Conservation (phyloP, 495 filamentous ascomycete genomes). For the Daldinia caldariorum region DNA sequence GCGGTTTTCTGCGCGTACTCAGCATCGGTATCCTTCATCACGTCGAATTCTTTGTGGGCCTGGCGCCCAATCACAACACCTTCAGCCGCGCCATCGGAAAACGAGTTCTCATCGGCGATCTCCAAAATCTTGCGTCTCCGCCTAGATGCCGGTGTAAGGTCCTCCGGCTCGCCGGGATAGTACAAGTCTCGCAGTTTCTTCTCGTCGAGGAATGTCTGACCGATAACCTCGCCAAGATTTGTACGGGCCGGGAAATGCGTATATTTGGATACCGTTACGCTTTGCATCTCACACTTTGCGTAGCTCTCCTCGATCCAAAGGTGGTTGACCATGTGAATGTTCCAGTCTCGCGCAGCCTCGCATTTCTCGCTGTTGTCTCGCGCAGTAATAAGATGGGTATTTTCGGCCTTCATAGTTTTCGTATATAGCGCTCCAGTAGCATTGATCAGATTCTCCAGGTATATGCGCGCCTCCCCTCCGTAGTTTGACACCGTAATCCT, state of each 20-base stretch:
- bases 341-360: slow-evolving; percentile 90
- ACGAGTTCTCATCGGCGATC: slow-evolving; percentile 53
- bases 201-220: slow-evolving; percentile 72
- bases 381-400: slow-evolving; percentile 94
- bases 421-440: slow-evolving; percentile 88
- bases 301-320: slow-evolving; percentile 99
- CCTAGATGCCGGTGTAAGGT: slow-evolving; percentile 44
- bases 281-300: slow-evolving; percentile 79
- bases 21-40: slow-evolving; percentile 44
- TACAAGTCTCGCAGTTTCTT: slow-evolving; percentile 47
- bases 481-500: slow-evolving; percentile 94
- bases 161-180: slow-evolving; percentile 54
- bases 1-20: slow-evolving; percentile 39
- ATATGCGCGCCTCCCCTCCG: slow-evolving; percentile 89
- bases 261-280: slow-evolving; percentile 74
- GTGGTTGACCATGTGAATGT: slow-evolving; percentile 88
- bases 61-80: slow-evolving; percentile 42
- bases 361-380: slow-evolving; percentile 90
- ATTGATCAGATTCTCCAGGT: slow-evolving; percentile 89
- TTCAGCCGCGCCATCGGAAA: slow-evolving; percentile 36
- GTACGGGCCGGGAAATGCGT: slow-evolving; percentile 85
- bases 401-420: slow-evolving; percentile 90
- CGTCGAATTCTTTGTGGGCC: slow-evolving; percentile 49
- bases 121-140: slow-evolving; percentile 56
- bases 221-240: slow-evolving; percentile 91